Evolutionary conservation across 208 protist genomes (phyloP), one percentile per base, ranked within the genome.

Genomic region (Trypanosoma vivax): DNA sequence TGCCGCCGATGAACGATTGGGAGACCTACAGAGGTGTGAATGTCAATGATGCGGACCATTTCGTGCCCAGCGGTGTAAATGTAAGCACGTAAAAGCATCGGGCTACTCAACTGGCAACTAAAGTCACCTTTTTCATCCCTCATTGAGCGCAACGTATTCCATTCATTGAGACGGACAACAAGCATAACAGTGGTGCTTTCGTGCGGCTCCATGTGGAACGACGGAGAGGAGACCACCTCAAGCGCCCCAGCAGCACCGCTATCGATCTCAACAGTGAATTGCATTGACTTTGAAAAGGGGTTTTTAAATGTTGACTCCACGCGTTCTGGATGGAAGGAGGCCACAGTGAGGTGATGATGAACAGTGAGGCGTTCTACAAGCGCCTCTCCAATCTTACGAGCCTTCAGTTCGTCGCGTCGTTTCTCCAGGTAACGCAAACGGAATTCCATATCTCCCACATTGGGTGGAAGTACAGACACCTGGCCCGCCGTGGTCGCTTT

Each of bases 1-100:
- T 84, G 89, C 24, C 87, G 82, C 9, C 87, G 79, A 65, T 94
- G 78, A 35, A 94, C 74, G 56, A 88, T 23, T 28, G 83, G 77
- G 24, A 76, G 73, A 16, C 62, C 71, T 14, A 91, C 67, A 9
- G 59, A 78, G 23, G 72, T 80, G 38, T 71, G 41, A 1, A 90
- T 45, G 24, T 81, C 65, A 40, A 91, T 71, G 39, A 74, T 67
- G 31, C 66, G 76, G 19, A 90, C 65, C 21, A 87, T 47, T 60
- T 91, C 79, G 6, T 70, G 78, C 47, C 65, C 55, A 51, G 79
- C 73, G 3, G 79, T 78, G 60, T 83, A 89, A 10, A 90, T 46
- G 24, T 66, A 62, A 9, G 74, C 78, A n/a, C 53, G 71, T 11
- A 92, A 38, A 10, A 52, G 18, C 29, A 38, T 13, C 18, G 39